These are phyloP conservation scores for Coniella vitis DNA, from an alignment of 2,329 filamentous ascomycete genomes.

Conservation along the genomic window DNA sequence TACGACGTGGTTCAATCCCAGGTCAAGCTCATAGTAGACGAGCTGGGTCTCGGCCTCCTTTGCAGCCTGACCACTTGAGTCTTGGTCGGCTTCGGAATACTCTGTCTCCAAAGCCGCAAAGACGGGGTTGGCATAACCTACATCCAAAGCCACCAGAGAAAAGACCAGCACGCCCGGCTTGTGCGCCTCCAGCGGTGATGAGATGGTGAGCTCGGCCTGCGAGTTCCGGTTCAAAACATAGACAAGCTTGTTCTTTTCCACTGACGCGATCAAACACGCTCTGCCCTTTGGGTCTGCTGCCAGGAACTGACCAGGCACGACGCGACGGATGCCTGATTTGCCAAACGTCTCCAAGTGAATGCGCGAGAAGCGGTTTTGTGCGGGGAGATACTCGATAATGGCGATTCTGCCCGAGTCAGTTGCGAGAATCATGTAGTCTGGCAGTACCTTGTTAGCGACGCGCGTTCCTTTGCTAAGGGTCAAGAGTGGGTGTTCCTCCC, in stretches of 20 bases:
- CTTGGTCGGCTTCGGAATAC: slow-evolving; percentile 85
- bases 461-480: neutral
- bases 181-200: slow-evolving; percentile 92
- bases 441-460: slow-evolving; percentile 6
- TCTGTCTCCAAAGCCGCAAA: slow-evolving; percentile 94
- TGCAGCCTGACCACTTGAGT: slow-evolving; percentile 76
- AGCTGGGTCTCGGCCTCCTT: slow-evolving; percentile 81
- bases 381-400: slow-evolving; percentile 83
- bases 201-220: slow-evolving; percentile 92
- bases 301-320: slow-evolving; percentile 92
- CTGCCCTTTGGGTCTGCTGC: slow-evolving; percentile 93
- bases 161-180: slow-evolving; percentile 88
- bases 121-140: slow-evolving; percentile 93
- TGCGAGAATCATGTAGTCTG: slow-evolving; percentile 93
- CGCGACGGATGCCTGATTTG: slow-evolving; percentile 89
- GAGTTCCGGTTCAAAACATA: slow-evolving; percentile 96
- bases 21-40: slow-evolving; percentile 95
- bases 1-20: slow-evolving; percentile 95
- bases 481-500: slow-evolving; percentile 2
- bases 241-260: slow-evolving; percentile 99
- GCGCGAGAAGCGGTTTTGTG: slow-evolving; percentile 79
- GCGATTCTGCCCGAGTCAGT: slow-evolving; percentile 94
- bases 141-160: slow-evolving; percentile 80
- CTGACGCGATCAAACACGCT: slow-evolving; percentile 86
- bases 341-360: slow-evolving; percentile 96